A percentile compares a stretch with the other conserved stretches of the same genome.
phyloP scores from a whole-genome alignment of 2,329 filamentous ascomycete species.

The Sporothrix pseudoabietina region DNA sequence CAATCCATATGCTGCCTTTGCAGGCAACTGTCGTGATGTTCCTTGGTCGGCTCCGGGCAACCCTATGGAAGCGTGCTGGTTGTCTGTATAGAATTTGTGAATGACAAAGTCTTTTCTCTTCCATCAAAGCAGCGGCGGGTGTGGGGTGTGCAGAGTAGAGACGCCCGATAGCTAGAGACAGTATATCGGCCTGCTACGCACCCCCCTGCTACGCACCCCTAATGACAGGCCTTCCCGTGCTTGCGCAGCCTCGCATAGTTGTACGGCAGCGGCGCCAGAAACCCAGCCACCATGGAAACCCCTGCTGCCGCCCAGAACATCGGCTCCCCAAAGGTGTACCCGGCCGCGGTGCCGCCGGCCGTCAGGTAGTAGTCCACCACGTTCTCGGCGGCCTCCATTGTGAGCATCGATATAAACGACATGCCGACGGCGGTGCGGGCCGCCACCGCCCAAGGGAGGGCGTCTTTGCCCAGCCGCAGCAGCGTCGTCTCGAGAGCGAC shows the following conservation, averaged over 20 bases:
- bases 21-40: too few relatives aligned
- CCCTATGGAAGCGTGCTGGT: too few relatives aligned
- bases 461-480: constrained; percentile 52
- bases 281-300: constrained; percentile 49
- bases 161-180: background rate
- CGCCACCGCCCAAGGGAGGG: constrained; percentile 50
- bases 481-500: constrained; percentile 56
- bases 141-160: background rate
- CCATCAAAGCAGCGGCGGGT: background rate
- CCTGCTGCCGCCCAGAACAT: constrained; percentile 56
- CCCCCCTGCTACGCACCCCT: constrained; percentile 31
- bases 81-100: too few relatives aligned
- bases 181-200: background rate
- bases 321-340: constrained; percentile 45
- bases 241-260: constrained; percentile 54
- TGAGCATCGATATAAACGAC: constrained; percentile 61
- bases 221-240: constrained; percentile 54
- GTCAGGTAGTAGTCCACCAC: constrained; percentile 58
- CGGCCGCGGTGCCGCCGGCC: constrained; percentile 48
- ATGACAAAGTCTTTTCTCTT: too few relatives aligned
- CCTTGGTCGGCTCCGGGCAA: too few relatives aligned
- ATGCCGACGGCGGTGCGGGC: constrained; percentile 58
- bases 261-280: constrained; percentile 55
- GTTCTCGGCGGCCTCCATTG: constrained; percentile 60
- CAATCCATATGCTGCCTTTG: too few relatives aligned